phyloP scores from a whole-genome alignment of 352 stramenopile genomes.

The Phytophthora brassicae region DNA sequence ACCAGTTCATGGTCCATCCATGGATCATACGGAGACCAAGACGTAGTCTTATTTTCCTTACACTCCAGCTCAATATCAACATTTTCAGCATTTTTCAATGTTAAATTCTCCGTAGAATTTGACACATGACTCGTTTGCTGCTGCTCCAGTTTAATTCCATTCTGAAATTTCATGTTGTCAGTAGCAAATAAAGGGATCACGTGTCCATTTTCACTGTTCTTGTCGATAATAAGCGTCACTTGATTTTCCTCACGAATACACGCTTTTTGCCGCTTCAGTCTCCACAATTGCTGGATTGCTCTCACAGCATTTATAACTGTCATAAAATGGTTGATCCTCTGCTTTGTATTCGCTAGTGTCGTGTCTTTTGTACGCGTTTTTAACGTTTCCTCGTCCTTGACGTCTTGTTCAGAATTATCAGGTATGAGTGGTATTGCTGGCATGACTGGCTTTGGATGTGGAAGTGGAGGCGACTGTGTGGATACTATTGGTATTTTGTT shows the following conservation, averaged over 20 bases:
- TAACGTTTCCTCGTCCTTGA: background rate
- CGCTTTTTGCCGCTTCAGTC: background rate
- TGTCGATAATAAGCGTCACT: slow-evolving; percentile 21
- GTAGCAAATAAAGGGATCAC: slow-evolving; percentile 11
- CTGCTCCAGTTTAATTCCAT: background rate
- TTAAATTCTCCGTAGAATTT: background rate
- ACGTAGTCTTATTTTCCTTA: background rate
- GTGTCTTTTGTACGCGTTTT: background rate
- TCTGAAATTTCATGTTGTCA: background rate
- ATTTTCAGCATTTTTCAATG: background rate
- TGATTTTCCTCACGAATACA: background rate
- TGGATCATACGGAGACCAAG: slow-evolving; percentile 2
- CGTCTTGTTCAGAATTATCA: background rate
- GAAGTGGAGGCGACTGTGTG: slow-evolving; percentile 8
- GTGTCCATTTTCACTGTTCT: background rate
- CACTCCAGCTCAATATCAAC: background rate
- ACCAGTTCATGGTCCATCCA: slow-evolving; percentile 54
- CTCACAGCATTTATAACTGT: slow-evolving; percentile 4
- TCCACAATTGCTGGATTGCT: slow-evolving; percentile 20
- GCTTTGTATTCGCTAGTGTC: background rate
- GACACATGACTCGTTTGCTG: background rate
- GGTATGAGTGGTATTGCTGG: slow-evolving; percentile 9
- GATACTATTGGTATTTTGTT: background rate
- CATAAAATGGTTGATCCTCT: slow-evolving; percentile 10
- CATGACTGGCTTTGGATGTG: slow-evolving; percentile 27